phyloP scores from a whole-genome alignment of 352 stramenopile species.

The Globisporangium emineosum region DNA sequence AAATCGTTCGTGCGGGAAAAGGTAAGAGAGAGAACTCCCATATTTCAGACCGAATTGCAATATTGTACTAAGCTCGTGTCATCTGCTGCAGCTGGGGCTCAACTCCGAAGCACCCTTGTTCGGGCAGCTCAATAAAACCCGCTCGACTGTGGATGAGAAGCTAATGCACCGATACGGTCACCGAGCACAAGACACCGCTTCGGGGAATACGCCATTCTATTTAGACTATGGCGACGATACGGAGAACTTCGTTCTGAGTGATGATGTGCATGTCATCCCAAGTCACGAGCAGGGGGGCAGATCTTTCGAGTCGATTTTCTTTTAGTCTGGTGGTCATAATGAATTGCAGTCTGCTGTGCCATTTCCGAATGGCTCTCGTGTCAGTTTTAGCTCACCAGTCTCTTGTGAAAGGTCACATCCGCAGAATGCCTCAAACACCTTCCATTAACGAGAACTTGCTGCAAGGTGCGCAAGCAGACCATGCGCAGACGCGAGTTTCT shows the following conservation, averaged over 20 bases:
- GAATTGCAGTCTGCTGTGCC: too few relatives aligned
- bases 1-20: conserved; percentile 20
- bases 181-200: not conserved
- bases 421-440: not conserved
- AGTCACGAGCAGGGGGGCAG: conserved; percentile 9
- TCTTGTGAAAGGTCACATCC: not conserved
- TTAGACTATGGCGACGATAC: not conserved
- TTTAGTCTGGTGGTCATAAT: conserved; percentile 16
- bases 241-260: not conserved
- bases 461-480: not conserved
- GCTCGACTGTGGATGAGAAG: conserved; percentile 17
- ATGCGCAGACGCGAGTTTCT: conserved; percentile 6
- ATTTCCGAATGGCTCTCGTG: not conserved
- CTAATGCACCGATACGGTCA: conserved; percentile 12
- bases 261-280: conserved; percentile 17
- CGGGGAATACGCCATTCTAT: conserved; percentile 1
- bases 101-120: not conserved
- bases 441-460: not conserved
- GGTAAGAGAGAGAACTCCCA: not conserved
- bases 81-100: not conserved
- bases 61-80: not conserved
- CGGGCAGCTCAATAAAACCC: not conserved
- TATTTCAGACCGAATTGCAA: not conserved
- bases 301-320: conserved; percentile 39
- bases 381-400: conserved; percentile 2